A percentile compares a stretch with the other conserved stretches of the same genome.
These are phyloP conservation scores for Eucalyptus shirleyi DNA, from an alignment of 345 rosid genomes.

Conservation along the genomic window DNA sequence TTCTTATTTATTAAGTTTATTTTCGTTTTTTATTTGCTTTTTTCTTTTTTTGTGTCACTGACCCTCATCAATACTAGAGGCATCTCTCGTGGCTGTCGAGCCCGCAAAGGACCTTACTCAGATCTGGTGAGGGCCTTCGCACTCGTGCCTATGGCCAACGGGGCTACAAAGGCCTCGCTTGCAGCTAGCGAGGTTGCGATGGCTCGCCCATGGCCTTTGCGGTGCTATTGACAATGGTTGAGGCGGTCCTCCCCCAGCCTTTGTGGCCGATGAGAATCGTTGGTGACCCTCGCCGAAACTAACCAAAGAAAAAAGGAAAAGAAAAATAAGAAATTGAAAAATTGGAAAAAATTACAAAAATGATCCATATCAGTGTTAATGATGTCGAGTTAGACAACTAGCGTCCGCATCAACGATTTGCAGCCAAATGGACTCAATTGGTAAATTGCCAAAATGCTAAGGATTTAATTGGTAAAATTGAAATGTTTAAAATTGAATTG, in stretches of 20 bases:
- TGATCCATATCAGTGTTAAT: too few species aligned
- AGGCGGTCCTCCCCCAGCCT: background rate
- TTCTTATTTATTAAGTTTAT: too few species aligned
- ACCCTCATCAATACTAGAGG: too few species aligned
- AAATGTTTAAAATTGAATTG: too few species aligned
- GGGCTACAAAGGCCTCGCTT: background rate
- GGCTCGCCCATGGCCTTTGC: background rate
- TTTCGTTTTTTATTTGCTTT: too few species aligned
- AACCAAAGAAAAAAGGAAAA: background rate
- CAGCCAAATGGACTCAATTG: too few species aligned
- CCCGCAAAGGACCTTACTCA: background rate
- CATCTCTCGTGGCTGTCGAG: background rate
- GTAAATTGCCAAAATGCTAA: too few species aligned
- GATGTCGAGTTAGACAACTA: too few species aligned
- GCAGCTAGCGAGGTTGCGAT: background rate
- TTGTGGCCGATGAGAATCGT: background rate
- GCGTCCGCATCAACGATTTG: too few species aligned
- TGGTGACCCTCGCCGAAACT: background rate
- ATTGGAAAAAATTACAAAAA: too few species aligned
- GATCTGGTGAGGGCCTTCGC: fast-evolving
- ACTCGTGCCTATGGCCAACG: background rate
- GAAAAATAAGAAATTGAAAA: too few species aligned
- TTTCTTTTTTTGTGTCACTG: fast-evolving
- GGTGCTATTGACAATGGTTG: background rate
- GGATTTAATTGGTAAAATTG: too few species aligned